Conservation (phyloP, 805 yeast species). For the Danielia reshetovae region DNA sequence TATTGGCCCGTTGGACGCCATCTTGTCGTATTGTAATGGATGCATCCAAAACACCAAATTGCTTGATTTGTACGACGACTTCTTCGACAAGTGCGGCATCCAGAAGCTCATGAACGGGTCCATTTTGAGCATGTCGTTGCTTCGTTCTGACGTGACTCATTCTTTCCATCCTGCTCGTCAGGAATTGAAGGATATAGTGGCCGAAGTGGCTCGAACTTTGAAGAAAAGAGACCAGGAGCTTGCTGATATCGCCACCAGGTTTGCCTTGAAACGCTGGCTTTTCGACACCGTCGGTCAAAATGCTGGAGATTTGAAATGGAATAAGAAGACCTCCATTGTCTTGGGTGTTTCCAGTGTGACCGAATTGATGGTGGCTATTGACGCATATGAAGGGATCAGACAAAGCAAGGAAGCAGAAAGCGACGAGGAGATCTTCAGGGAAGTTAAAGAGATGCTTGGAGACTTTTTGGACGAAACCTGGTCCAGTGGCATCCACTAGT, state of each 20-base stretch:
- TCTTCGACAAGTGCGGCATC: conserved; percentile 52
- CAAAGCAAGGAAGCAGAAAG: conserved; percentile 34
- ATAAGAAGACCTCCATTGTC: conserved; percentile 52
- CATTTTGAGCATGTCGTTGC: conserved; percentile 81
- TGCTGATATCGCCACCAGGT: conserved; percentile 79
- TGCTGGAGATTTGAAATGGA: conserved; percentile 17
- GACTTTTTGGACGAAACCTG: conserved; percentile 62
- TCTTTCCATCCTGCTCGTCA: conserved; percentile 76
- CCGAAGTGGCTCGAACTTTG: conserved; percentile 39
- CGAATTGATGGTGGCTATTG: conserved; percentile 64
- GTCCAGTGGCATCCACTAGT: conserved; percentile 38
- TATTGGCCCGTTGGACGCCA: conserved; percentile 67
- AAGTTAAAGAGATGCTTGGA: conserved; percentile 43
- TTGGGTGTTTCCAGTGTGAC: conserved; percentile 66
- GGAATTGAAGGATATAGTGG: conserved; percentile 52
- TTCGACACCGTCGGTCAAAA: conserved; percentile 18
- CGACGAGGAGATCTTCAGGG: conserved; percentile 44
- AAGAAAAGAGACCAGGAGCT: conserved; percentile 49
- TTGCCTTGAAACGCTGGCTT: conserved; percentile 62
- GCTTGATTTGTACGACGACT: conserved; percentile 43
- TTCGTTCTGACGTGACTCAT: conserved; percentile 64
- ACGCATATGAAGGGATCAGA: conserved; percentile 37
- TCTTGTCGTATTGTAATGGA: conserved; percentile 76
- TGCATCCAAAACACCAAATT: conserved; percentile 71
- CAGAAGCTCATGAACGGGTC: conserved; percentile 72